A percentile compares a stretch with the other conserved stretches of the same genome.
Evolutionary conservation across 192 early-diverging fungal genomes (phyloP).

Genomic region (Funneliformis geosporum): DNA sequence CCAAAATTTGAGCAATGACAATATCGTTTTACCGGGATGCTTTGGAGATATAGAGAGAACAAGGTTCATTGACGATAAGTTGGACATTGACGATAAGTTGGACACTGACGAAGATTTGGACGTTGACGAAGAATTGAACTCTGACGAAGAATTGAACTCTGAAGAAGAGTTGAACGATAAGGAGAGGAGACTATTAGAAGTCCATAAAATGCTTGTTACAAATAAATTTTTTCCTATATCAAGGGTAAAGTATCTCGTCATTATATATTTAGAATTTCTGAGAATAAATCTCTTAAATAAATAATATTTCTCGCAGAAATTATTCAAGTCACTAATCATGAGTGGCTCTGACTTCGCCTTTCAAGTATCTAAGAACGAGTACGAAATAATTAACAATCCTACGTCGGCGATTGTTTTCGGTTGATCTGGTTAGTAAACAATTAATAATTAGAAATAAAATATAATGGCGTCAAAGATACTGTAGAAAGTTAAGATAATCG

Average conservation of each 20-base stretch:
- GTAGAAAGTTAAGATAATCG: too few species aligned
- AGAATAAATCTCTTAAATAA: background rate
- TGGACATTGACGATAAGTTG: too few species aligned
- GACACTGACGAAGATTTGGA: background rate
- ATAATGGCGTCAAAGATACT: too few species aligned
- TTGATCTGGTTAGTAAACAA: slow-evolving; percentile 22
- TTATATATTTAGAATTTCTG: background rate
- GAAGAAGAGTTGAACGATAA: background rate
- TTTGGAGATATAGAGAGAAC: background rate
- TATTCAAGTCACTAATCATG: slow-evolving; percentile 9
- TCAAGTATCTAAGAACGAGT: slow-evolving; percentile 20
- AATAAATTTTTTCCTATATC: slow-evolving; percentile 28
- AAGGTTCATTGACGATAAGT: background rate
- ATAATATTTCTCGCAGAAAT: background rate
- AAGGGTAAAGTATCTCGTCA: background rate
- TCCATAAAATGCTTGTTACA: slow-evolving; percentile 28
- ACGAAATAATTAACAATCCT: slow-evolving; percentile 22
- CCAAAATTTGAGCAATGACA: background rate
- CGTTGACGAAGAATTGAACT: too few species aligned
- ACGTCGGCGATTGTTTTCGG: slow-evolving; percentile 26
- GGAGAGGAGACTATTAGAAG: background rate
- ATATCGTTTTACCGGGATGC: slow-evolving; percentile 1
- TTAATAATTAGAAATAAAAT: background rate
- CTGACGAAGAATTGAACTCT: background rate
- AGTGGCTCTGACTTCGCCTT: slow-evolving; percentile 16